Evolutionary conservation across 208 protist species (phyloP).

Genomic region (Leishmania arabica): DNA sequence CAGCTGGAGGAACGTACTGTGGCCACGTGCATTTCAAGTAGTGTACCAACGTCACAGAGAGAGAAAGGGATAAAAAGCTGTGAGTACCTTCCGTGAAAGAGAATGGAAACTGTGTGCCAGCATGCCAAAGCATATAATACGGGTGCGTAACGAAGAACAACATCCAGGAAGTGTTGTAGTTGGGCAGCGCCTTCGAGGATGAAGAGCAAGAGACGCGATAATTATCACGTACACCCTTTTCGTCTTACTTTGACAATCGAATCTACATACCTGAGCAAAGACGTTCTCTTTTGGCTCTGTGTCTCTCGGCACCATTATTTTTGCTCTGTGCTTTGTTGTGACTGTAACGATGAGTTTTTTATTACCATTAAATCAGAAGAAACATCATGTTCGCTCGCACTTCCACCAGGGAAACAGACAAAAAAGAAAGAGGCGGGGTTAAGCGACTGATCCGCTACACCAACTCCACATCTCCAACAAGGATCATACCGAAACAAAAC

Average conservation of each 20-base stretch:
- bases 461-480: conserved; percentile 86
- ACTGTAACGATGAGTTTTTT: conserved; percentile 5
- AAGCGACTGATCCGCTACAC: conserved; percentile 31
- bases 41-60: not conserved
- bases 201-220: not conserved
- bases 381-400: not conserved
- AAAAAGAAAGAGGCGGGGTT: not conserved
- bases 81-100: not conserved
- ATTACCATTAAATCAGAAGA: conserved; percentile 6
- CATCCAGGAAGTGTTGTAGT: not conserved
- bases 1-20: not conserved
- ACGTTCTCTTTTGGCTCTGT: conserved; percentile 1
- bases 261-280: not conserved
- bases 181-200: not conserved
- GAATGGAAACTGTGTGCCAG: not conserved
- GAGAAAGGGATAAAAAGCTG: not conserved
- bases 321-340: not conserved
- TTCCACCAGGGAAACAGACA: not conserved
- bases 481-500: conserved; percentile 72
- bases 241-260: not conserved
- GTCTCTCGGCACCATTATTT: not conserved
- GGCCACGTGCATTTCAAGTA: not conserved
- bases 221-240: not conserved
- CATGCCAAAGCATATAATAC: not conserved
- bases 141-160: not conserved